Conservation (phyloP, 1,139 yeast species). For the Blastobotrys petasosporus region DNA sequence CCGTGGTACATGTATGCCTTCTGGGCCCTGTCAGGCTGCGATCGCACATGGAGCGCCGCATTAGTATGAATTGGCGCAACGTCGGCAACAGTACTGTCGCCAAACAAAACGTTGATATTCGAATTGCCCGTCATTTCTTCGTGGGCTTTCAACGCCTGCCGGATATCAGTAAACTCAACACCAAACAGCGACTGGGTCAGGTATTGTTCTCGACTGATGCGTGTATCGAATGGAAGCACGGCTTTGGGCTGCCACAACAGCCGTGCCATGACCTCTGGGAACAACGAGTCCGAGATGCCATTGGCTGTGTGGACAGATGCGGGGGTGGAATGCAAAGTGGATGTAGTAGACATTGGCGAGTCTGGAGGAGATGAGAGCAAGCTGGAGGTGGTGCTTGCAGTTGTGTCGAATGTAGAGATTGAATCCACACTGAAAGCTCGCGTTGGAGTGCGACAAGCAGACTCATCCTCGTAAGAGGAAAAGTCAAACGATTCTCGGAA, state of each 20-base stretch:
- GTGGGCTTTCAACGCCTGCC: conserved; percentile 1
- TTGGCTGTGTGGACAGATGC: neutral
- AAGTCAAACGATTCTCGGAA: conserved; percentile 3
- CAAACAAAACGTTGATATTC: too few relatives aligned
- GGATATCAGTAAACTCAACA: neutral
- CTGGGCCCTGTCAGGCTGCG: conserved; percentile 9
- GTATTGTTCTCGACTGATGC: conserved; percentile 3
- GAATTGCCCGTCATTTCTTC: neutral
- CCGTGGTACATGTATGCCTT: conserved; percentile 7
- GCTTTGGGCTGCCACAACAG: conserved; percentile 11
- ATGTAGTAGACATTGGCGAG: neutral
- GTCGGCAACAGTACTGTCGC: too few relatives aligned
- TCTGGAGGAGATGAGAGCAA: neutral
- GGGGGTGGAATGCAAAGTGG: neutral
- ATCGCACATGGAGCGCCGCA: conserved; percentile 3
- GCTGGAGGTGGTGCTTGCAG: neutral
- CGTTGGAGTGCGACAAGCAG: conserved; percentile 3
- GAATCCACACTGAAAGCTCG: conserved; percentile 7
- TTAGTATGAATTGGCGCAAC: conserved; percentile 2
- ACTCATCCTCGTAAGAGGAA: neutral
- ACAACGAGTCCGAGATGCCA: conserved; percentile 1
- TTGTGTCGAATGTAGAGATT: conserved; percentile 6
- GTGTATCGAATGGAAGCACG: conserved; percentile 1
- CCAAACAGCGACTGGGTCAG: conserved; percentile 6
- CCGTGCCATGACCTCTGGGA: conserved; percentile 9